Percentiles rank a stretch among this genome's conserved stretches.
Conservation (phyloP, 768 basidiomycete genomes). For the Suillus ampliporus region DNA sequence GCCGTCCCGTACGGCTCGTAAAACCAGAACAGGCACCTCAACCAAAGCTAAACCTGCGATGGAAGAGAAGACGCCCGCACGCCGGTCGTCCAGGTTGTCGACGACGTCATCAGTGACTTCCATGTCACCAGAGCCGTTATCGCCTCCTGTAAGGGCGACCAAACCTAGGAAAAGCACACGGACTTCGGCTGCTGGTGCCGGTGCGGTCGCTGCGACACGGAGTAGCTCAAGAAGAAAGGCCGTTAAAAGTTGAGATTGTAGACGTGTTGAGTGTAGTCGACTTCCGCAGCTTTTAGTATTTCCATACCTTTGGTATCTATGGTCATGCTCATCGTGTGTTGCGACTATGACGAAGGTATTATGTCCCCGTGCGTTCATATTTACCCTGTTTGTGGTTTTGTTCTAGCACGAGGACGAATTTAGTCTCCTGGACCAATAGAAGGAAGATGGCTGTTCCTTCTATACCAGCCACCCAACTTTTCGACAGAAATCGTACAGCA, state of each 20-base stretch:
- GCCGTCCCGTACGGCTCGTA: slow-evolving; percentile 16
- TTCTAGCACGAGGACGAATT: neutral
- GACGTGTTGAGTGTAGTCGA: neutral
- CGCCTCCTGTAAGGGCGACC: slow-evolving; percentile 22
- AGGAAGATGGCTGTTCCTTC: no score
- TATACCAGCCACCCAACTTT: no score
- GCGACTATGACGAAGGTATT: neutral
- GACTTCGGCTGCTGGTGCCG: slow-evolving; percentile 16
- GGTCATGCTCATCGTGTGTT: neutral
- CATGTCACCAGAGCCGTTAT: slow-evolving; percentile 40
- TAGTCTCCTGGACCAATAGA: neutral
- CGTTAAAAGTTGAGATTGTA: slow-evolving; percentile 8
- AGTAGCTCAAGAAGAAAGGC: slow-evolving; percentile 37
- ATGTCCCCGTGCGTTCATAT: neutral
- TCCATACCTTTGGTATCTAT: neutral
- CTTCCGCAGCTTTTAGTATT: neutral
- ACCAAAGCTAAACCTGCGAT: slow-evolving; percentile 20
- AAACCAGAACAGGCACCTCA: slow-evolving; percentile 18
- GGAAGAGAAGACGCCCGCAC: slow-evolving; percentile 32
- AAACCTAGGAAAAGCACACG: slow-evolving; percentile 28
- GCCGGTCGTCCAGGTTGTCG: slow-evolving; percentile 48
- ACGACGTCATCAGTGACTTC: slow-evolving; percentile 34
- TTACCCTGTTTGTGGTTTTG: neutral
- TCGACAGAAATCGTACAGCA: no score
- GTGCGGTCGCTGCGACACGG: slow-evolving; percentile 28